These are phyloP conservation scores for Symbiotaphrina buchneri DNA, from an alignment of 495 filamentous ascomycete genomes.

Conservation along the genomic window DNA sequence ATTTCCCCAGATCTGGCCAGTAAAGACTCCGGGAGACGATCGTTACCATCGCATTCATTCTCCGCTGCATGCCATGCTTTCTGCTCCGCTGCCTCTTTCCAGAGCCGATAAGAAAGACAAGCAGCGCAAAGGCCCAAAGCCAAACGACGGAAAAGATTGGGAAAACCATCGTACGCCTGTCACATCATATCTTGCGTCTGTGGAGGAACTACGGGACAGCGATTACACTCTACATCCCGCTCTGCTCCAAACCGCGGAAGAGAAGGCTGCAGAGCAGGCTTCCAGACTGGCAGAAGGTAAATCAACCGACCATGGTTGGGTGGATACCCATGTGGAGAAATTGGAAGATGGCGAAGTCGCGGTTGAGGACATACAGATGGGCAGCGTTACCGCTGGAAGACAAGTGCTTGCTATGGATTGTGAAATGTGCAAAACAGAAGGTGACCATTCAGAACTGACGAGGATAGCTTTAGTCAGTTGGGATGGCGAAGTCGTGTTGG, in stretches of 20 bases:
- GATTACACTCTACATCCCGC: constrained; percentile 67
- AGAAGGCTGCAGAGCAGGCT: constrained; percentile 21
- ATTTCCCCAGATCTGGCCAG: constrained; percentile 76
- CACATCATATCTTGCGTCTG: constrained; percentile 45
- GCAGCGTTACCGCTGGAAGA: constrained; percentile 63
- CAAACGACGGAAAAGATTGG: constrained; percentile 33
- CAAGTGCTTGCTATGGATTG: constrained; percentile 76
- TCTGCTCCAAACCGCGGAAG: constrained; percentile 20
- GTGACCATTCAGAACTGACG: constrained; percentile 54
- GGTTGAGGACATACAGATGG: constrained; percentile 39
- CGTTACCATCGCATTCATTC: constrained; percentile 62
- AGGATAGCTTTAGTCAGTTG: constrained; percentile 70
- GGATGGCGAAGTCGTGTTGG: constrained; percentile 63
- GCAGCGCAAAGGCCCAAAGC: constrained; percentile 26
- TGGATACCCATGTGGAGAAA: constrained; percentile 46
- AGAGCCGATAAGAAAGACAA: constrained; percentile 32
- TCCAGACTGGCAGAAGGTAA: constrained; percentile 19
- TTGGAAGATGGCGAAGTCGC: constrained; percentile 40
- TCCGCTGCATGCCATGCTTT: constrained; percentile 57
- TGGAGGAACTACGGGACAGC: constrained; percentile 56
- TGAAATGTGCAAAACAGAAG: constrained; percentile 82
- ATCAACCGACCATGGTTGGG: constrained; percentile 47
- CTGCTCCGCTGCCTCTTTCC: constrained; percentile 39
- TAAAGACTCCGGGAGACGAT: constrained; percentile 65
- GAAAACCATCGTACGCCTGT: constrained; percentile 52